Conservation (phyloP, 805 yeast genomes). For the Phaffomyces antillensis region DNA sequence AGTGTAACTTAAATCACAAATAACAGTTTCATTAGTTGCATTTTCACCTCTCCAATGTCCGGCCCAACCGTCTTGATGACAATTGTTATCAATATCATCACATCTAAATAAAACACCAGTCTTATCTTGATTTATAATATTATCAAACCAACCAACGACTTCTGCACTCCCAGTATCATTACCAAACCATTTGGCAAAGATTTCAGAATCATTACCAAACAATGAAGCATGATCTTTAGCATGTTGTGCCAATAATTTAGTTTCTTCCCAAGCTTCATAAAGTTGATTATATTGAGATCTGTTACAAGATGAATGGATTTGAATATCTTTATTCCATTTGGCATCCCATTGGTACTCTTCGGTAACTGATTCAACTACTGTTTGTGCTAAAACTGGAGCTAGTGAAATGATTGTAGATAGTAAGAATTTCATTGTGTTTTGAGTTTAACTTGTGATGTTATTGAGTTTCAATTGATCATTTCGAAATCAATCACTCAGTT, state of each 20-base stretch:
- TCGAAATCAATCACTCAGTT: background rate
- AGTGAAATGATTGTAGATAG: background rate
- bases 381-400: constrained; percentile 5
- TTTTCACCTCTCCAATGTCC: constrained; percentile 33
- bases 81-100: constrained; percentile 33
- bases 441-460: no score
- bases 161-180: constrained; percentile 28
- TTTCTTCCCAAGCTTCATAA: constrained; percentile 25
- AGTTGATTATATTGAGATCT: constrained; percentile 13
- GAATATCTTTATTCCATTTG: constrained; percentile 15
- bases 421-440: background rate
- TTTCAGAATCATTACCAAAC: constrained; percentile 27
- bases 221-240: constrained; percentile 31
- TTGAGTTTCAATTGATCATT: background rate
- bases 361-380: constrained; percentile 8
- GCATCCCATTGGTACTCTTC: constrained; percentile 11
- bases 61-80: constrained; percentile 30
- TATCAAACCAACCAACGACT: constrained; percentile 31
- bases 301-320: constrained; percentile 17
- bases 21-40: constrained; percentile 32
- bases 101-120: constrained; percentile 30
- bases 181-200: constrained; percentile 32
- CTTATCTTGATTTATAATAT: constrained; percentile 28
- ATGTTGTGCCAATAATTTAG: constrained; percentile 26
- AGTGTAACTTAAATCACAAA: constrained; percentile 32